These are phyloP conservation scores for Neophaeococcomyces aloes DNA, from an alignment of 2,329 filamentous ascomycete species.

Conservation along the genomic window DNA sequence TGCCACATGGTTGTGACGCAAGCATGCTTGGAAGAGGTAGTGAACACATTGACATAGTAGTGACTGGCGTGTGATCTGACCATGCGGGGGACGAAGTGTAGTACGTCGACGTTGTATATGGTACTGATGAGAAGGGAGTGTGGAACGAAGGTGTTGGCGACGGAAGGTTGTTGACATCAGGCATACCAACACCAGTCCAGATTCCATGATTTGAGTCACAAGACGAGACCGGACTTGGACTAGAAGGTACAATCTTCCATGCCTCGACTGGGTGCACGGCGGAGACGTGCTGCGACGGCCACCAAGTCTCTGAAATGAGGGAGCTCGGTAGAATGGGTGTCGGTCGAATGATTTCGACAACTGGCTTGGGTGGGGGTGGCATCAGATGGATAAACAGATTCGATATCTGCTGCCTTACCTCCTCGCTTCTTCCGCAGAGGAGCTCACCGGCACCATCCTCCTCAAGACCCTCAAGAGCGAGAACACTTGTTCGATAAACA, in stretches of 20 bases:
- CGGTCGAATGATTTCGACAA: conserved; percentile 81
- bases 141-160: conserved; percentile 69
- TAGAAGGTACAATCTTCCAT: conserved; percentile 86
- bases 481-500: conserved; percentile 80
- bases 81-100: conserved; percentile 65
- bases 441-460: conserved; percentile 93
- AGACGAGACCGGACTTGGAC: conserved; percentile 66
- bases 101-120: conserved; percentile 51
- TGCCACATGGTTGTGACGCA: conserved; percentile 68
- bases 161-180: conserved; percentile 58
- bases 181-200: conserved; percentile 70
- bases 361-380: conserved; percentile 72
- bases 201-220: conserved; percentile 61
- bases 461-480: conserved; percentile 86
- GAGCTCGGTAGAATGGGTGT: conserved; percentile 78
- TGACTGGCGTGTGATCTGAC: conserved; percentile 44
- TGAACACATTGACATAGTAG: conserved; percentile 45
- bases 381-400: conserved; percentile 75
- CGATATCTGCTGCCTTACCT: conserved; percentile 80
- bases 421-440: conserved; percentile 79
- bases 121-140: conserved; percentile 62
- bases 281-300: conserved; percentile 61
- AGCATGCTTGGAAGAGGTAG: conserved; percentile 81
- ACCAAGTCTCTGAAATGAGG: conserved; percentile 62
- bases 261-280: conserved; percentile 64